Conservation (phyloP, 2,329 filamentous ascomycete species). For the Dactylellina haptotyla region DNA sequence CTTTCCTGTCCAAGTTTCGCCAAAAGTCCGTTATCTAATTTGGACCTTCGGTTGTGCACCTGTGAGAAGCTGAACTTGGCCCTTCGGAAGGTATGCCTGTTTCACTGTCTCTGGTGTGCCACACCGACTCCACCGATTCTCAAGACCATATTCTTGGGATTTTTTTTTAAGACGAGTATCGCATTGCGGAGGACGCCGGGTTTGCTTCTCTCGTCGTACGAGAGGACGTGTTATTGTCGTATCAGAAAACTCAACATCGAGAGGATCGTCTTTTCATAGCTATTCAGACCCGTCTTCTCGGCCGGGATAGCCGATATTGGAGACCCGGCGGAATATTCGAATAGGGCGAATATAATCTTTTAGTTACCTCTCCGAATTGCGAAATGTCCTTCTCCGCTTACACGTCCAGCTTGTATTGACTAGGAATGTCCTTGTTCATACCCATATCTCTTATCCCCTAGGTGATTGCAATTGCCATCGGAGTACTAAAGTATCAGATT, state of each 20-base stretch:
- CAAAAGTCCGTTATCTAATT: slow-evolving; percentile 2
- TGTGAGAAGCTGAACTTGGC: slow-evolving; percentile 15
- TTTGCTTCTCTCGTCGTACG: slow-evolving; percentile 35
- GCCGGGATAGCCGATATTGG: background rate
- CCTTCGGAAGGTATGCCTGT: slow-evolving; percentile 15
- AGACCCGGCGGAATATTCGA: background rate
- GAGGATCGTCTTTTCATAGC: no score
- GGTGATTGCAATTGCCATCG: slow-evolving; percentile 13
- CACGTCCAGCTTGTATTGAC: background rate
- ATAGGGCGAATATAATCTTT: background rate
- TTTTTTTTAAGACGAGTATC: slow-evolving; percentile 27
- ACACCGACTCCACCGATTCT: slow-evolving; percentile 33
- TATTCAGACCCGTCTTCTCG: background rate
- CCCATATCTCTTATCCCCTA: background rate
- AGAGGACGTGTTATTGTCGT: slow-evolving; percentile 1
- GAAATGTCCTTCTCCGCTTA: slow-evolving; percentile 8
- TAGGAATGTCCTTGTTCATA: background rate
- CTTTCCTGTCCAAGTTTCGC: slow-evolving; percentile 23
- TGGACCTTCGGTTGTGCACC: background rate
- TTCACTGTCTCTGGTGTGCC: slow-evolving; percentile 41
- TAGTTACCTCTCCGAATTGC: background rate
- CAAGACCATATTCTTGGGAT: slow-evolving; percentile 46
- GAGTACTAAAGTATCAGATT: slow-evolving; percentile 9
- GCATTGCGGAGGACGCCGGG: slow-evolving; percentile 41
- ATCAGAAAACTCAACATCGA: no score